Evolutionary conservation across 495 filamentous ascomycete species (phyloP), one percentile per base, ranked within the genome.

Genomic region (Penicillium mononematosum): DNA sequence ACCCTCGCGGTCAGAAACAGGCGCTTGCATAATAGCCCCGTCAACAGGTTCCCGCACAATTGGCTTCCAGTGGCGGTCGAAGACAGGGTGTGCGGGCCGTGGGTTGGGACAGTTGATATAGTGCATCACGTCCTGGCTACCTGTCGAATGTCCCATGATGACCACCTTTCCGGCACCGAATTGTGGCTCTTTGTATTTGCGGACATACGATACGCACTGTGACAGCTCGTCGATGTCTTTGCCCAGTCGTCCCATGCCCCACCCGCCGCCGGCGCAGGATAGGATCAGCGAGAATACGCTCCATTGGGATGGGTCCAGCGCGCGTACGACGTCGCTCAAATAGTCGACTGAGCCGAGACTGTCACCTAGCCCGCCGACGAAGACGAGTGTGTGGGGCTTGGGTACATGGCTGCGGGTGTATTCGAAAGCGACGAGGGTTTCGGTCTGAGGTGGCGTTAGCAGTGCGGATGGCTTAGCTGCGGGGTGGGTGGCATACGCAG

Each of bases 101-200:
- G 74, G 74, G 29, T 71, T 73, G 7, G 66, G 66, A 27, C 64
- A 63, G 34, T 66, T 68, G 17, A 88, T 70, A 62, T 92, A 95
- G 54, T 89, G 83, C 76, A 96, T 78, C 43, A 88, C 84, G 64
- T 93, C 91, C 75, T 95, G 93, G 55, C 88, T 89, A 0, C 93
- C 93, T 0, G 86, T 89, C 14, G 87, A 91, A 60, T 95, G 90
- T 17, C 93, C 93, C 81, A 98, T 72, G 11, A 72, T 50, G 8
- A 68, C 68, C 11, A 73, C 60, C 42, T 65, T 71, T 22, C 66
- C 62, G 10, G 50, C 16, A 0, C 66, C 62, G 43, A 58, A 74
- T n/a, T 60, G 58, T 0, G 63, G 61, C 9, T 48, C 52, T 49
- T 72, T 70, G 32, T 72, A 69, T 12, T 58, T 48, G 1, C 73